These are phyloP conservation scores for Coix lacrymajobi DNA, from an alignment of 176 grass and related monocot genomes.

Conservation along the genomic window DNA sequence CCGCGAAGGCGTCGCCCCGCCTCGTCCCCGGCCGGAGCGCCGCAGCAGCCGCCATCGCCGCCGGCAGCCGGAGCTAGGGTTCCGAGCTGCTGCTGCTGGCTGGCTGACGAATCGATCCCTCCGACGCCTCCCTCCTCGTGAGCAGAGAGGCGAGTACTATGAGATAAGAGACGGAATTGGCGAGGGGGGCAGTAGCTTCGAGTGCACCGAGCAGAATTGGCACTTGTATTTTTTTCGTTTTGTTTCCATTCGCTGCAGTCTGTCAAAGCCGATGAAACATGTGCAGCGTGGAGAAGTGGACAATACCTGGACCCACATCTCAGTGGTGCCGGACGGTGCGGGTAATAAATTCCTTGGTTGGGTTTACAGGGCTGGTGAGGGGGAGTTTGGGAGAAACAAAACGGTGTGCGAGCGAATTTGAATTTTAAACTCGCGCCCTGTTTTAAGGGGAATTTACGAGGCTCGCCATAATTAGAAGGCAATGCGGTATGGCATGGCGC, in stretches of 20 bases:
- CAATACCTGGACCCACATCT: neutral
- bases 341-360: neutral
- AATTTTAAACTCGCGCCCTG: slow-evolving; percentile 24
- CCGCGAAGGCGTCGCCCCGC: slow-evolving; percentile 24
- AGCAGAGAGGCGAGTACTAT: neutral
- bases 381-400: neutral
- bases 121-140: neutral
- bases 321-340: neutral
- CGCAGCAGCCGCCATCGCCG: slow-evolving; percentile 15
- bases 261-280: neutral
- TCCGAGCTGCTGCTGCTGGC: neutral
- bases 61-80: slow-evolving; percentile 15
- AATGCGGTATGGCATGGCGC: neutral
- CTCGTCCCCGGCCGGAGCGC: slow-evolving; percentile 16
- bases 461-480: neutral
- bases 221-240: neutral
- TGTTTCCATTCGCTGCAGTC: neutral
- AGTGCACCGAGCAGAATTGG: neutral
- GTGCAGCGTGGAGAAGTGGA: neutral
- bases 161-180: slow-evolving; percentile 15
- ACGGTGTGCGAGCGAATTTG: neutral
- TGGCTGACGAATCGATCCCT: neutral
- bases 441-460: slow-evolving; percentile 26
- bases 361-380: neutral
- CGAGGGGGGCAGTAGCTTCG: slow-evolving; percentile 1